A percentile compares a stretch with the other conserved stretches of the same genome.
Evolutionary conservation across 2,329 filamentous ascomycete genomes (phyloP).

Genomic region (Alternaria infectoria): DNA sequence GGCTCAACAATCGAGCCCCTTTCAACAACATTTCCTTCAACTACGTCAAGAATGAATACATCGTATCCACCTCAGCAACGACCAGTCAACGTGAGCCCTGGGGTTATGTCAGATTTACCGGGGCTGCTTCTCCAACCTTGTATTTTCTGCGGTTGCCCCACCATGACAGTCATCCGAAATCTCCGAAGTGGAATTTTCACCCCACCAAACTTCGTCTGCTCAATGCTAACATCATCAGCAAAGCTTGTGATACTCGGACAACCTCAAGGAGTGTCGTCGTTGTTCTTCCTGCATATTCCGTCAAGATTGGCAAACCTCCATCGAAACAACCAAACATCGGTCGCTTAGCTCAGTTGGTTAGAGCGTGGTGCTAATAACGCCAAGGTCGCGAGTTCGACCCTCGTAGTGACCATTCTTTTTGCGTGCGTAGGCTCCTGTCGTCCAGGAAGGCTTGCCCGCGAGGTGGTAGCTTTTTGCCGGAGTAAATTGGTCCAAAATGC

Average conservation of each 20-base stretch:
- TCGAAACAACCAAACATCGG: slow-evolving; percentile 12
- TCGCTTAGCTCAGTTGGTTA: slow-evolving; percentile 24
- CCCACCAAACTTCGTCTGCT: not conserved
- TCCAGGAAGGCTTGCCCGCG: not conserved
- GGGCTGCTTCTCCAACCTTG: not conserved
- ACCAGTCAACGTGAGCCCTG: not conserved
- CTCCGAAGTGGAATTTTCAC: slow-evolving; percentile 2
- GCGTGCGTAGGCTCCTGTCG: not conserved
- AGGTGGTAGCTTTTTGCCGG: not conserved
- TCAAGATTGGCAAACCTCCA: not conserved
- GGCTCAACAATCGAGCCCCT: not conserved
- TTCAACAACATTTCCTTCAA: not conserved
- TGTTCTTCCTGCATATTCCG: accelerated
- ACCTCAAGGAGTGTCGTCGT: accelerated
- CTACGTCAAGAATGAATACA: not conserved
- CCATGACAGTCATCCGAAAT: not conserved
- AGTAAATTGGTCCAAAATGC: not conserved
- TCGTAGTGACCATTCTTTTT: slow-evolving; percentile 21
- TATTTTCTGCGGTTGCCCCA: not conserved
- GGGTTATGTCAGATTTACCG: not conserved
- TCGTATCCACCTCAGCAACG: not conserved
- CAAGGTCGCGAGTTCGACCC: slow-evolving; percentile 23
- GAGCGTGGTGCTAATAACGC: slow-evolving; percentile 27
- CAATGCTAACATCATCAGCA: not conserved
- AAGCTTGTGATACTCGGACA: accelerated